A percentile compares a stretch with the other conserved stretches of the same genome.
These are phyloP conservation scores for Pseudonitzschia delicatissima DNA, from an alignment of 108 stramenopile genomes.

Conservation along the genomic window DNA sequence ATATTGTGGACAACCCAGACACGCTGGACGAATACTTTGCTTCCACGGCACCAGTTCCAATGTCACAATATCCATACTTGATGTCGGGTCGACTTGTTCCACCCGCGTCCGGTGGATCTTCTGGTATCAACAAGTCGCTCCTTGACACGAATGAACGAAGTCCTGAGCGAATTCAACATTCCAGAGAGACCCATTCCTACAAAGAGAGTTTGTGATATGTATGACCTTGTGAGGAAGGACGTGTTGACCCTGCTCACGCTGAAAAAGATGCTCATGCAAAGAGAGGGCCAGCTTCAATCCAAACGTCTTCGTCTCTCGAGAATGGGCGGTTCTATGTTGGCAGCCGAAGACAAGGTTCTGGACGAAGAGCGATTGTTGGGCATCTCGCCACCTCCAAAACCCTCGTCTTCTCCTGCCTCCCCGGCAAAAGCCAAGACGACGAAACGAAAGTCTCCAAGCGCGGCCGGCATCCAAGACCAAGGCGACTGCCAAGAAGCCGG, in stretches of 20 bases:
- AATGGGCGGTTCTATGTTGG: conserved; percentile 26
- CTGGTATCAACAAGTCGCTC: conserved; percentile 67
- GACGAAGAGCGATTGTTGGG: conserved; percentile 54
- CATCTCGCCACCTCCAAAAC: conserved; percentile 36
- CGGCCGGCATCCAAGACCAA: conserved; percentile 15
- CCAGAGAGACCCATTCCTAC: conserved; percentile 65
- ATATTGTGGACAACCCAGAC: conserved; percentile 19
- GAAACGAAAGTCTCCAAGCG: neutral
- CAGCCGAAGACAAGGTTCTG: conserved; percentile 14
- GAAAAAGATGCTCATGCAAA: conserved; percentile 72
- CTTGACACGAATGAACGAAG: conserved; percentile 75
- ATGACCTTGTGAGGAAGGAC: conserved; percentile 81
- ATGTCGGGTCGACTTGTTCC: conserved; percentile 78
- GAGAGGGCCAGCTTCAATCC: conserved; percentile 64
- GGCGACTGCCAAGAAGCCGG: conserved; percentile 8
- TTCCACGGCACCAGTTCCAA: conserved; percentile 74
- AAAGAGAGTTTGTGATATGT: conserved; percentile 84
- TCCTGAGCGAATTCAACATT: conserved; percentile 67
- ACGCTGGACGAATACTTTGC: conserved; percentile 45
- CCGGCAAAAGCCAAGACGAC: conserved; percentile 16
- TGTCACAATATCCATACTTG: conserved; percentile 77
- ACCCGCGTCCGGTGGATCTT: conserved; percentile 65
- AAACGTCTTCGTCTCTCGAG: conserved; percentile 51
- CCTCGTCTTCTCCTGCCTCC: conserved; percentile 19
- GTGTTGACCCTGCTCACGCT: conserved; percentile 70